Conservation (phyloP, 148 eudicot species). For the Cornus kousa region DNA sequence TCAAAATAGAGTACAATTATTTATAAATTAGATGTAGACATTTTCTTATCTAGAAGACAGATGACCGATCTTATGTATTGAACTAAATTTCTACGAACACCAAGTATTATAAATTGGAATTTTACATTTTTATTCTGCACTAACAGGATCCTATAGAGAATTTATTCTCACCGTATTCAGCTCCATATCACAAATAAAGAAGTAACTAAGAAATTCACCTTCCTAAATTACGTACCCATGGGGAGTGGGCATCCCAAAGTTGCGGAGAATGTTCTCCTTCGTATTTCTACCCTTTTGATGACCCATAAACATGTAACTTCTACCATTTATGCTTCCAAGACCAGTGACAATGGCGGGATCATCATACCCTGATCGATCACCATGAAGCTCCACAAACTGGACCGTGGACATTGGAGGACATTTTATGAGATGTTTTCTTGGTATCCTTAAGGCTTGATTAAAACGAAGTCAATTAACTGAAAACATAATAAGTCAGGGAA, state of each 20-base stretch:
- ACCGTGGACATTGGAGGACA: constrained; percentile 10
- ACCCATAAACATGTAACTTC: constrained; percentile 83
- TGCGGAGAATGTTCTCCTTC: constrained; percentile 76
- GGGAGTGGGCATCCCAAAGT: constrained; percentile 96
- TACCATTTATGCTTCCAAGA: constrained; percentile 75
- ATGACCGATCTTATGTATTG: not conserved
- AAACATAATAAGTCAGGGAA: not conserved
- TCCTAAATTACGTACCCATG: constrained; percentile 62
- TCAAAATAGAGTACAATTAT: not conserved
- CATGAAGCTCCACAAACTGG: constrained; percentile 93
- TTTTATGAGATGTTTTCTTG: not conserved
- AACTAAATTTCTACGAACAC: not conserved
- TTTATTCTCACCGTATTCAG: not conserved
- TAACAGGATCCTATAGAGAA: not conserved
- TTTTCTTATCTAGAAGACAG: not conserved
- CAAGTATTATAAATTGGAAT: not conserved
- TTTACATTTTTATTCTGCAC: not conserved
- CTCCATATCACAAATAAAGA: not conserved
- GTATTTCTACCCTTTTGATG: constrained; percentile 90
- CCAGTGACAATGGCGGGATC: constrained; percentile 93
- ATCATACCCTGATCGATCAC: constrained; percentile 88
- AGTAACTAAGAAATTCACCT: not conserved
- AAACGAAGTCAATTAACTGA: not conserved
- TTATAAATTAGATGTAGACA: constrained; percentile 7
- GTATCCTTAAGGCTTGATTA: not conserved